Conservation (phyloP, 2,329 filamentous ascomycete genomes). For the Hypoxylon sp. region DNA sequence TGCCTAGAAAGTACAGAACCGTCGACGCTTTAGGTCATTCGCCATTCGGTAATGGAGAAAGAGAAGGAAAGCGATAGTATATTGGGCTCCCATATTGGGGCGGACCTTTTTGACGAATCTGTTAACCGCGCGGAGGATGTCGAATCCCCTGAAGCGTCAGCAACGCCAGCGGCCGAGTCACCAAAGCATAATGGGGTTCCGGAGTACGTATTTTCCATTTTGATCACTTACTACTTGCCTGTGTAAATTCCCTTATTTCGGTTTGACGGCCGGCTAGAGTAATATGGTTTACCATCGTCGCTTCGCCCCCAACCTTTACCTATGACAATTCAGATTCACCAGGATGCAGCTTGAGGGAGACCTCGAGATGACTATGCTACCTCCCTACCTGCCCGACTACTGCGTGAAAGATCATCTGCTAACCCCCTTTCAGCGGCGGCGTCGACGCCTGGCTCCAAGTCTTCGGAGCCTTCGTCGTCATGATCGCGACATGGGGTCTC, state of each 20-base stretch:
- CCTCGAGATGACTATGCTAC: background rate
- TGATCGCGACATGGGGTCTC: slow-evolving; percentile 57
- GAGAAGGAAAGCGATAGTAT: slow-evolving; percentile 30
- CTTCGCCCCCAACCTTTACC: background rate
- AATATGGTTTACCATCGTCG: background rate
- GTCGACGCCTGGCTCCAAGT: slow-evolving; percentile 58
- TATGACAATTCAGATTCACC: background rate
- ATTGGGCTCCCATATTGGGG: slow-evolving; percentile 4
- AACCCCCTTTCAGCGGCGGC: slow-evolving; percentile 49
- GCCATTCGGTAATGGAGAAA: slow-evolving; percentile 17
- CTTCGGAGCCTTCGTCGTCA: slow-evolving; percentile 55
- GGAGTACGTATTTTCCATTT: slow-evolving; percentile 28
- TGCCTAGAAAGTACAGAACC: background rate
- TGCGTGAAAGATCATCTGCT: background rate
- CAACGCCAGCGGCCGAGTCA: background rate
- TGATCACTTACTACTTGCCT: background rate
- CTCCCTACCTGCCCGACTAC: background rate
- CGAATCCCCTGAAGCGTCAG: slow-evolving; percentile 1
- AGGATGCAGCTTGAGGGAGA: background rate
- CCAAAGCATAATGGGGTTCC: slow-evolving; percentile 23
- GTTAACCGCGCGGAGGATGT: slow-evolving; percentile 26
- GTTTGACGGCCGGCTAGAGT: background rate
- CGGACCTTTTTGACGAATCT: slow-evolving; percentile 21
- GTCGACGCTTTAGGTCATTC: background rate
- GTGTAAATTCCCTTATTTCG: background rate